These are phyloP conservation scores for Rehmannia glutinosa DNA, from an alignment of 257 asterid genomes.

Conservation along the genomic window DNA sequence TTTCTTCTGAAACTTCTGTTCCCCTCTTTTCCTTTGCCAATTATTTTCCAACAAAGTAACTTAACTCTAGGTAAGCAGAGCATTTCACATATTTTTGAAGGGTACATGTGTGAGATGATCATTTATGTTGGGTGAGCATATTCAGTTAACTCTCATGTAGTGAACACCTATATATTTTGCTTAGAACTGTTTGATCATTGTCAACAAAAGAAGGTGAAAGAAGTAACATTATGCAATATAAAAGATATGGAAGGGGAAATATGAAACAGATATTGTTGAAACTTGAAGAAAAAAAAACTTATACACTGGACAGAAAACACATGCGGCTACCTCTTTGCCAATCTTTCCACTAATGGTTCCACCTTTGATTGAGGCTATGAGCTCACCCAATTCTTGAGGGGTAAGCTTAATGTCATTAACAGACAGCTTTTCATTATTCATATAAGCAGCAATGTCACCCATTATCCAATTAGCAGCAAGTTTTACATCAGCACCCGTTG, in stretches of 20 bases:
- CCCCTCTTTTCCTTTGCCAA: background rate
- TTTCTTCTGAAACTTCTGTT: no score
- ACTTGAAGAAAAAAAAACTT: background rate
- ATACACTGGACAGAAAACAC: background rate
- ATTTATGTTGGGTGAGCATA: no score
- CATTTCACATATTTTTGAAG: no score
- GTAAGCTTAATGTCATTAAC: constrained; percentile 71
- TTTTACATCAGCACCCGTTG: constrained; percentile 73
- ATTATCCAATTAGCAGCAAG: constrained; percentile 94
- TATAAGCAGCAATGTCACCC: constrained; percentile 94
- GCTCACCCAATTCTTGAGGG: constrained; percentile 77
- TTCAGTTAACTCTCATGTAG: no score
- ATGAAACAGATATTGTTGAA: background rate
- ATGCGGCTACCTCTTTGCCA: constrained; percentile 77
- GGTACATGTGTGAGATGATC: no score
- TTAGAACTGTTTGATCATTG: no score
- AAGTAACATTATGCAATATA: no score
- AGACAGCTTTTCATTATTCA: constrained; percentile 80
- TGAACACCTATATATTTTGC: no score
- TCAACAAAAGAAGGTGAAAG: no score
- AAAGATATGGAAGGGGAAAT: background rate
- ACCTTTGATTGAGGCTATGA: constrained; percentile 76
- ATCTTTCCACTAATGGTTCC: constrained; percentile 95
- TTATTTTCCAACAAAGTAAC: no score
- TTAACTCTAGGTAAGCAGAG: no score